Percentiles rank a stretch among this genome's conserved stretches.
These are phyloP conservation scores for Jatropha curcas DNA, from an alignment of 345 rosid genomes.

Conservation along the genomic window DNA sequence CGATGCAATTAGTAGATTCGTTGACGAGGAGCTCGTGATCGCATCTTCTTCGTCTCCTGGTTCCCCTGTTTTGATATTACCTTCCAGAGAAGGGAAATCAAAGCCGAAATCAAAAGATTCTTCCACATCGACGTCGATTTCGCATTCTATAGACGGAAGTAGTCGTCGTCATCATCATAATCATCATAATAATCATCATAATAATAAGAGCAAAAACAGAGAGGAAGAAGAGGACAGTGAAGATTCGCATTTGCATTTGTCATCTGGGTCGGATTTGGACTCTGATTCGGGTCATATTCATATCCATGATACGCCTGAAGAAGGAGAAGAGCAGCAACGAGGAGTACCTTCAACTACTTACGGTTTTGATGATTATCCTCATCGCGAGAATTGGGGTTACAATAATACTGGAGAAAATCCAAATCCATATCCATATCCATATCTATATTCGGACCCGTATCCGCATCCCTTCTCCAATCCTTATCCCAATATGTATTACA, in stretches of 20 bases:
- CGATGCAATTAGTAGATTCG: conserved; percentile 70
- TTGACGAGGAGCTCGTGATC: conserved; percentile 73
- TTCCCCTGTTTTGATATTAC: conserved; percentile 82
- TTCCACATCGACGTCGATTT: conserved; percentile 63
- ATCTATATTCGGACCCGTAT: background rate
- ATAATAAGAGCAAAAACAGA: conserved; percentile 21
- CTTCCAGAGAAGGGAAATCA: conserved; percentile 64
- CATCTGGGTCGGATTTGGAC: conserved; percentile 63
- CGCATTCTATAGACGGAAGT: conserved; percentile 41
- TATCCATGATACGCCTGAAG: conserved; percentile 31
- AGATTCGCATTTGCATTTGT: conserved; percentile 62
- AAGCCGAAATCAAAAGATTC: conserved; percentile 27
- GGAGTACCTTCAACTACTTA: conserved; percentile 18
- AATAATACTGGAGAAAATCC: conserved; percentile 13
- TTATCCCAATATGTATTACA: conserved; percentile 48
- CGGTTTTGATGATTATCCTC: conserved; percentile 21
- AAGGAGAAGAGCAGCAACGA: conserved; percentile 17
- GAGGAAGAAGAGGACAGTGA: conserved; percentile 38
- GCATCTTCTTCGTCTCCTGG: conserved; percentile 45
- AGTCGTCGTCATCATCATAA: conserved; percentile 19
- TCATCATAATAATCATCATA: conserved; percentile 16
- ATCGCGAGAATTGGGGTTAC: conserved; percentile 13
- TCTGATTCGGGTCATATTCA: conserved; percentile 58
- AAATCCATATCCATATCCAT: background rate
- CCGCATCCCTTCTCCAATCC: background rate